phyloP scores from a whole-genome alignment of 1,139 yeast species.

The Taphrina communis region DNA sequence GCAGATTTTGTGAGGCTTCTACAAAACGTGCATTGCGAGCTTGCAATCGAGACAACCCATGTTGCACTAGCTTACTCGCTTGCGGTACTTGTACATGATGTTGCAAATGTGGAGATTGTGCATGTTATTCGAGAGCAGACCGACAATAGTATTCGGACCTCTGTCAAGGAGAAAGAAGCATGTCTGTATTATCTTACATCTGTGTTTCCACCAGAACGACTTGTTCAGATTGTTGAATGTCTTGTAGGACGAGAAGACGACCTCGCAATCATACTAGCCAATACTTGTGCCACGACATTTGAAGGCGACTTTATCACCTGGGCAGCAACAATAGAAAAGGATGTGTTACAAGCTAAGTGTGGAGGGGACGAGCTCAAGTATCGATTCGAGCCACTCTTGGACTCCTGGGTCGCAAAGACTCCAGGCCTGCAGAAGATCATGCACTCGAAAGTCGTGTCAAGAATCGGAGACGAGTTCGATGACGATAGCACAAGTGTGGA shows the following conservation, averaged over 20 bases:
- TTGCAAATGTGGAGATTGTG: not conserved
- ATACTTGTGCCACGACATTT: conserved; percentile 6
- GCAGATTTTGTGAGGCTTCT: not conserved
- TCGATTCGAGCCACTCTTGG: conserved; percentile 36
- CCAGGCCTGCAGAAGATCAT: conserved; percentile 26
- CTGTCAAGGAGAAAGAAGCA: not conserved
- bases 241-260: conserved; percentile 27
- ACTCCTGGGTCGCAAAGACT: conserved; percentile 38
- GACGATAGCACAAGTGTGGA: conserved; percentile 3
- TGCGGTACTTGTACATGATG: conserved; percentile 1
- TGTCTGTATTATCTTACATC: not conserved
- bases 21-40: not conserved
- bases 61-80: conserved; percentile 12
- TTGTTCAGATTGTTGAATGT: conserved; percentile 22
- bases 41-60: not conserved
- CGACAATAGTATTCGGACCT: not conserved
- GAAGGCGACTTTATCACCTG: conserved; percentile 29
- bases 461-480: not conserved
- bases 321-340: conserved; percentile 27
- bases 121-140: not conserved
- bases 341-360: conserved; percentile 19
- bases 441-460: not conserved
- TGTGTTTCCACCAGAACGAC: not conserved
- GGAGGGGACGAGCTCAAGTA: conserved; percentile 14
- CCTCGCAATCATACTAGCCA: conserved; percentile 16